Conservation (phyloP, 73 alveolate genomes). For the Tetrahymena elliotti region DNA sequence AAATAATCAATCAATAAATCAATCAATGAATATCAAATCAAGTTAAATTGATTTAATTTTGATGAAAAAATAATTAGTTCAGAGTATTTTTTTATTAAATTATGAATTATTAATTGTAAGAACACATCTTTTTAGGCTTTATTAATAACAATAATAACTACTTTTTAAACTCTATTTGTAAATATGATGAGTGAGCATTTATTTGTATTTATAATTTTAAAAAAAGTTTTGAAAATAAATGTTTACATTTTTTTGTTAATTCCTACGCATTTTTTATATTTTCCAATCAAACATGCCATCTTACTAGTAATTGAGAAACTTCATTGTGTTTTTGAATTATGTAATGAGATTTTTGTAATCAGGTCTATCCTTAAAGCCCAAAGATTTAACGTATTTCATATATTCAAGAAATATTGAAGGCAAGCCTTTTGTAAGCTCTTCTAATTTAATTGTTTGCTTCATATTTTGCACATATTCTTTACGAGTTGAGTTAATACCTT, state of each 20-base stretch:
- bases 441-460: not conserved
- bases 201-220: too few species aligned
- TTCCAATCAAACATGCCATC: not conserved
- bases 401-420: not conserved
- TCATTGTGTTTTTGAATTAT: not conserved
- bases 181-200: too few species aligned
- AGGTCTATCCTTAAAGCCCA: not conserved
- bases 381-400: not conserved
- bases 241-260: not conserved
- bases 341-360: not conserved
- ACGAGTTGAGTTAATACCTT: slow-evolving; percentile 31
- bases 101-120: not conserved
- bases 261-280: not conserved
- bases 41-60: not conserved
- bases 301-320: not conserved
- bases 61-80: too few species aligned
- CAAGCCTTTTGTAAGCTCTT: not conserved
- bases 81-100: too few species aligned
- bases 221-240: not conserved
- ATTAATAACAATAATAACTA: too few species aligned
- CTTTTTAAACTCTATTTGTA: too few species aligned
- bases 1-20: too few species aligned
- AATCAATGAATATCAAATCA: too few species aligned
- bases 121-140: not conserved
- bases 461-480: slow-evolving; percentile 32